Conservation (phyloP, 176 grass and related monocot species). For the Zoysia pacifica region DNA sequence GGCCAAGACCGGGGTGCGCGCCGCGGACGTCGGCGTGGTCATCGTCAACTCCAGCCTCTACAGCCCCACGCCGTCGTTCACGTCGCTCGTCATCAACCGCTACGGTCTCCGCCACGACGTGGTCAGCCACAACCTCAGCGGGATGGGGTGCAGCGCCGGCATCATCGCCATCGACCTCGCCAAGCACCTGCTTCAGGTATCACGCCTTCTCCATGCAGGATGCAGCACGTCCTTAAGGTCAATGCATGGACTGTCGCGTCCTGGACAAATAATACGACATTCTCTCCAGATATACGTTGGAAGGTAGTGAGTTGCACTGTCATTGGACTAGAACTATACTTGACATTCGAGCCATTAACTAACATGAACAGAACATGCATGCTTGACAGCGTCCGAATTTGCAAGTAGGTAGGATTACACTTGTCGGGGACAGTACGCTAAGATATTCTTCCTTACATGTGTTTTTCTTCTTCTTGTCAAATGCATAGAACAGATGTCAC, state of each 20-base stretch:
- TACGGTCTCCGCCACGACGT: constrained; percentile 49
- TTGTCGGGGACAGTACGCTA: neutral
- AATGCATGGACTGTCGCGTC: neutral
- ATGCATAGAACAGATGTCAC: neutral
- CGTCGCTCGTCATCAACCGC: constrained; percentile 54
- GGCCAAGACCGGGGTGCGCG: constrained; percentile 27
- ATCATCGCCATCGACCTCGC: constrained; percentile 73
- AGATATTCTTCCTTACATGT: neutral
- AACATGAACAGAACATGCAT: neutral
- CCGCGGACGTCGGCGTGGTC: constrained; percentile 45
- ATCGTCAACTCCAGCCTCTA: constrained; percentile 74
- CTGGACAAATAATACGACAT: neutral
- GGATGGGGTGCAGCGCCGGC: constrained; percentile 85
- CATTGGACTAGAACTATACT: neutral
- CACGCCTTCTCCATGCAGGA: neutral
- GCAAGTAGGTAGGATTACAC: constrained; percentile 13
- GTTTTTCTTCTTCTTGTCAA: neutral
- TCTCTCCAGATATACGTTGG: neutral
- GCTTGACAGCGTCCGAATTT: neutral
- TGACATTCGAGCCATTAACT: neutral
- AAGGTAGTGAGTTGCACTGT: neutral
- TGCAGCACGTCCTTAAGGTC: too few species aligned
- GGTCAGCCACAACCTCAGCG: constrained; percentile 62
- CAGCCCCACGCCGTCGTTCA: constrained; percentile 68
- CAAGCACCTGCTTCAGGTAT: constrained; percentile 69